Evolutionary conservation across 768 basidiomycete species (phyloP), one percentile per base, ranked within the genome.

Genomic region (Amanita subjunquillea): DNA sequence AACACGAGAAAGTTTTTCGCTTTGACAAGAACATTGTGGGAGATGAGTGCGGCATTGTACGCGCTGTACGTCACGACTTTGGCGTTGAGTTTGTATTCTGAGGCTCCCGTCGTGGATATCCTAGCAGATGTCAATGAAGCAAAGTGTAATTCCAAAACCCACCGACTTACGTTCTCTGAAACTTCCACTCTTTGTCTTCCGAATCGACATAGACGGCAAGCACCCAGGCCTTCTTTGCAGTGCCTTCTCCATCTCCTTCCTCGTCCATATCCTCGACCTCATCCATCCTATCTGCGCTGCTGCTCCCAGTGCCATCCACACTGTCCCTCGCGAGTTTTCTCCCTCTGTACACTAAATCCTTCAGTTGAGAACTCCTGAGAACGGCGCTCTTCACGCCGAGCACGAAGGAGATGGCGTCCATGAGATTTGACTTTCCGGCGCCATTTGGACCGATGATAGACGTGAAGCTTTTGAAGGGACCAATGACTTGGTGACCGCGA

Each of bases 391-490:
- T 92, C 27, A 98, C 87, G 29, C 96, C 96, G 5, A 99, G 83
- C 7, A 98, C 96, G 65, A 99, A 98, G 3, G 96, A 98, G 58
- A 99, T 97, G 48, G 96, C 96, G 65, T 99, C 96, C 96, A 98
- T 98, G 52, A 98, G 81, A 66, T 99, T 99, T 8, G 92, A 95
- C 65, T 99, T 98, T 55, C 96, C 96, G 0, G 95, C 92, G 53
- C 96, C 95, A 85, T 99, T 98, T 34, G 96, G 95, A 20, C 96
- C 96, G 60, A 99, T 97, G 51, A 97, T 78, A 9, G 91, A 95
- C 0, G 95, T 94, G 69, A 99, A 99, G 62, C 85, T 83, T 70
- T 79, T 82, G 72, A 94, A 93, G 1, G 92, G 92, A 0, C 92
- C 93, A 45, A 94, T 91, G 27, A 80, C 78, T 65, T 92, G 88